A percentile compares a stretch with the other conserved stretches of the same genome.
Conservation (phyloP, 2,329 filamentous ascomycete genomes). For the Colletotrichum lini region DNA sequence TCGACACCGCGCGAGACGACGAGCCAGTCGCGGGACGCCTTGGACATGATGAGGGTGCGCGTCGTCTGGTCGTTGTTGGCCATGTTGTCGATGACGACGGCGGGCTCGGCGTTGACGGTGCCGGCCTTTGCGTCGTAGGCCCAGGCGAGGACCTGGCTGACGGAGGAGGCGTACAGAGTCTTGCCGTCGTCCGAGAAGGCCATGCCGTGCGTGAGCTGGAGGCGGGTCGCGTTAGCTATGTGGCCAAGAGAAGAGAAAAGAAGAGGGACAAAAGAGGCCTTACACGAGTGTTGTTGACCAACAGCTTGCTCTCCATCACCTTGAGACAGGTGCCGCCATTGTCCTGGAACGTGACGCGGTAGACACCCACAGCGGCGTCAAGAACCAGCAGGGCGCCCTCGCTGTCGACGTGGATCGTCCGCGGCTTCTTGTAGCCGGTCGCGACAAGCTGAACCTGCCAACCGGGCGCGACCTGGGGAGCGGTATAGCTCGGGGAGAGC, state of each 20-base stretch:
- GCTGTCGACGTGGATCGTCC: conserved; percentile 62
- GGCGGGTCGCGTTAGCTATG: conserved; percentile 1
- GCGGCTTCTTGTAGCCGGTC: conserved; percentile 58
- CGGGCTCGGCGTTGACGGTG: conserved; percentile 61
- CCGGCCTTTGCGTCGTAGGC: conserved; percentile 70
- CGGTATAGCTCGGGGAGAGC: conserved; percentile 52
- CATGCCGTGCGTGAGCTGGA: conserved; percentile 69
- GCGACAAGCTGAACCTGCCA: conserved; percentile 62
- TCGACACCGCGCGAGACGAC: conserved; percentile 77
- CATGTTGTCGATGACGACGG: conserved; percentile 66
- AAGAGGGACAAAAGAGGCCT: conserved; percentile 33
- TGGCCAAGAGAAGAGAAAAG: background rate
- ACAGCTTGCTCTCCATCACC: conserved; percentile 52
- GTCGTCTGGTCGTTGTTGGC: conserved; percentile 73
- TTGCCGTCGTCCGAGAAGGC: conserved; percentile 66
- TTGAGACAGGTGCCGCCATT: conserved; percentile 58
- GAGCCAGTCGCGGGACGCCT: conserved; percentile 67
- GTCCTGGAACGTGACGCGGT: conserved; percentile 58
- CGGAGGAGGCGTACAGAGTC: conserved; percentile 71
- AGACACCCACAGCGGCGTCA: conserved; percentile 59
- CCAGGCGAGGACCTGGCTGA: conserved; percentile 74
- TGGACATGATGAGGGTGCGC: conserved; percentile 75
- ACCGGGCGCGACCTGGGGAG: conserved; percentile 57
- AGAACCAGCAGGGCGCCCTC: conserved; percentile 63
- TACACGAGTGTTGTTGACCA: conserved; percentile 54